A percentile compares a stretch with the other conserved stretches of the same genome.
These are phyloP conservation scores for Drosera spatulata DNA, from an alignment of 179 eudicot species.

Conservation along the genomic window DNA sequence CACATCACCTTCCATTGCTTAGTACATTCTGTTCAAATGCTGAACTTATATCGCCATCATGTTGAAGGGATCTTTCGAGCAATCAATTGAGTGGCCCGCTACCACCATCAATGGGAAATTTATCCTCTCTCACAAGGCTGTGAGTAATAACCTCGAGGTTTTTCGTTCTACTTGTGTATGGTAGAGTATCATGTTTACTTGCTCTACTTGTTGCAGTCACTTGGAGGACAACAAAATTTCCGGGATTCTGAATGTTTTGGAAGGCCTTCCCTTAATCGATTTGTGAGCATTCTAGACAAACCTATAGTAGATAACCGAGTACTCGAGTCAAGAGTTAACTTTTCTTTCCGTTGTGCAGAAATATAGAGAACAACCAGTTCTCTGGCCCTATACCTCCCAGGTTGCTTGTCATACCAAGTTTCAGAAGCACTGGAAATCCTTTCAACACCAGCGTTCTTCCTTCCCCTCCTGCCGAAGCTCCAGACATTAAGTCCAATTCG, in stretches of 20 bases:
- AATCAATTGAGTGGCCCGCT: slow-evolving; percentile 75
- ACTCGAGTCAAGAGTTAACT: too few relatives aligned
- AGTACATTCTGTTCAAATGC: background rate
- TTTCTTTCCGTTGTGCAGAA: slow-evolving; percentile 29
- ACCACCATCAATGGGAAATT: slow-evolving; percentile 64
- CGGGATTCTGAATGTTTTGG: slow-evolving; percentile 75
- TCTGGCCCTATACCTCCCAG: slow-evolving; percentile 80
- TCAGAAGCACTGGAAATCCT: slow-evolving; percentile 72
- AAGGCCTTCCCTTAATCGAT: slow-evolving; percentile 69
- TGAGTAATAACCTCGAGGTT: slow-evolving; percentile 24
- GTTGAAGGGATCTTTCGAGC: slow-evolving; percentile 73
- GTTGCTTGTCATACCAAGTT: slow-evolving; percentile 56
- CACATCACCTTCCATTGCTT: slow-evolving; percentile 1
- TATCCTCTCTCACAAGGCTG: slow-evolving; percentile 76
- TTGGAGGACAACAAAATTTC: slow-evolving; percentile 85
- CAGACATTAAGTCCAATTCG: slow-evolving; percentile 29
- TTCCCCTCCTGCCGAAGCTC: slow-evolving; percentile 40
- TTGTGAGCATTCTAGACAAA: slow-evolving; percentile 38
- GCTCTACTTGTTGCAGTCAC: slow-evolving; percentile 39
- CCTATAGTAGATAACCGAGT: slow-evolving; percentile 3
- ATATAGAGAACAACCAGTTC: slow-evolving; percentile 77
- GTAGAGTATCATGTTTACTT: slow-evolving; percentile 1
- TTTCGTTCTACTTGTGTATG: slow-evolving; percentile 1
- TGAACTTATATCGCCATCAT: background rate
- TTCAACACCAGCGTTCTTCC: slow-evolving; percentile 54